These are phyloP conservation scores for Ophiostoma perfectum DNA, from an alignment of 2,329 filamentous ascomycete genomes.

Conservation along the genomic window DNA sequence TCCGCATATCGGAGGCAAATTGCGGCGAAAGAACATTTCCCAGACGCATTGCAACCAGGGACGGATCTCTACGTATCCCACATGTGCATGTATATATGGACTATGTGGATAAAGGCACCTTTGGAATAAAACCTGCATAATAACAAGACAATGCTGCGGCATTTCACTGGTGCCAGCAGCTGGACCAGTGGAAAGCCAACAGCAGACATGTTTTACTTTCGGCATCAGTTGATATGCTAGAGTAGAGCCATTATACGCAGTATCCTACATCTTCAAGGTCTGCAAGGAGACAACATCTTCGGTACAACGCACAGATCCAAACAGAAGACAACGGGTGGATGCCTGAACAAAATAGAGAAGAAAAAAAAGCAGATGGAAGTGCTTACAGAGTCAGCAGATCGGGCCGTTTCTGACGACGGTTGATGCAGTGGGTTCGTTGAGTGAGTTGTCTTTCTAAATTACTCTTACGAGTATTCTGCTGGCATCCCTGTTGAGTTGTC, in stretches of 20 bases:
- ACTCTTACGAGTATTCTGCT: no score
- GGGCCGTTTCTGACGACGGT: no score
- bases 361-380: no score
- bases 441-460: no score
- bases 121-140: neutral
- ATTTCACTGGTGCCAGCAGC: conserved; percentile 8
- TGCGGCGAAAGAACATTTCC: neutral
- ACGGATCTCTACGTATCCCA: neutral
- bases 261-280: no score
- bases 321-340: no score
- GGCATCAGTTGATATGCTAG: neutral
- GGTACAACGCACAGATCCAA: no score
- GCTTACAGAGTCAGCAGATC: no score
- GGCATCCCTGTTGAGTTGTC: no score
- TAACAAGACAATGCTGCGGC: neutral
- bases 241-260: neutral
- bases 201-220: neutral
- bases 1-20: conserved; percentile 6
- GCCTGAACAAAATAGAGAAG: no score
- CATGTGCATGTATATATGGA: neutral
- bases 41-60: neutral
- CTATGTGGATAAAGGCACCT: neutral
- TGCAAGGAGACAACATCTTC: no score
- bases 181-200: neutral
- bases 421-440: no score